These are phyloP conservation scores for Phymatotrichopsis omnivora DNA, from an alignment of 2,329 filamentous ascomycete species.

Conservation along the genomic window DNA sequence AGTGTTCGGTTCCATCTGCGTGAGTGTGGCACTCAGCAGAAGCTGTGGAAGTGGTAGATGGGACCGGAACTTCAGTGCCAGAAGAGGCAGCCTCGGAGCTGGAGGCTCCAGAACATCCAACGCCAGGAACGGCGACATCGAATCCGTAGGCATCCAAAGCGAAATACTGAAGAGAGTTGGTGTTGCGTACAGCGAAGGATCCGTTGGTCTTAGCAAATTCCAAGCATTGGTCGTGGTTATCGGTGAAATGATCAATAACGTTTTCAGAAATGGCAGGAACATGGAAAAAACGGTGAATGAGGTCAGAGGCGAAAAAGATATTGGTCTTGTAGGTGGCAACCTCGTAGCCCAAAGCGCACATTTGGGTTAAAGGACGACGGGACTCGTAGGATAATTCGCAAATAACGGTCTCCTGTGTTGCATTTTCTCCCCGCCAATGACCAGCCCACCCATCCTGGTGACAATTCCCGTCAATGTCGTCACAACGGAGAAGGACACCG, in stretches of 20 bases:
- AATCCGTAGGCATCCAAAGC: conserved; percentile 57
- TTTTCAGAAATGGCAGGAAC: conserved; percentile 50
- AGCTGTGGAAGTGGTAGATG: conserved; percentile 20
- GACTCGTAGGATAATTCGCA: conserved; percentile 52
- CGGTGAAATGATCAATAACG: conserved; percentile 51
- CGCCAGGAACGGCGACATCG: conserved; percentile 53
- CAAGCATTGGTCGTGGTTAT: conserved; percentile 42
- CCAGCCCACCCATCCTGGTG: conserved; percentile 44
- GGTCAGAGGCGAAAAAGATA: conserved; percentile 55
- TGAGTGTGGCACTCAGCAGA: conserved; percentile 38
- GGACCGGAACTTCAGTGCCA: neutral
- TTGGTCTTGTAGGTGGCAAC: conserved; percentile 48
- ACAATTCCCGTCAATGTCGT: conserved; percentile 58
- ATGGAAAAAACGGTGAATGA: conserved; percentile 58
- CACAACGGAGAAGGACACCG: conserved; percentile 54
- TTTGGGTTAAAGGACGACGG: conserved; percentile 47
- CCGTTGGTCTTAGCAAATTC: conserved; percentile 42
- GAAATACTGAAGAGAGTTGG: conserved; percentile 56
- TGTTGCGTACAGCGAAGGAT: conserved; percentile 46
- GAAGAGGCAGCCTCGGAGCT: neutral
- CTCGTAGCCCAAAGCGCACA: conserved; percentile 55
- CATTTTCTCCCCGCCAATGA: conserved; percentile 57
- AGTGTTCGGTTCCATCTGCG: conserved; percentile 37
- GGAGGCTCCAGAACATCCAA: conserved; percentile 46
- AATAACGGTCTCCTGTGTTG: conserved; percentile 57